phyloP scores from a whole-genome alignment of 495 filamentous ascomycete genomes.

The Penicillium lividum region DNA sequence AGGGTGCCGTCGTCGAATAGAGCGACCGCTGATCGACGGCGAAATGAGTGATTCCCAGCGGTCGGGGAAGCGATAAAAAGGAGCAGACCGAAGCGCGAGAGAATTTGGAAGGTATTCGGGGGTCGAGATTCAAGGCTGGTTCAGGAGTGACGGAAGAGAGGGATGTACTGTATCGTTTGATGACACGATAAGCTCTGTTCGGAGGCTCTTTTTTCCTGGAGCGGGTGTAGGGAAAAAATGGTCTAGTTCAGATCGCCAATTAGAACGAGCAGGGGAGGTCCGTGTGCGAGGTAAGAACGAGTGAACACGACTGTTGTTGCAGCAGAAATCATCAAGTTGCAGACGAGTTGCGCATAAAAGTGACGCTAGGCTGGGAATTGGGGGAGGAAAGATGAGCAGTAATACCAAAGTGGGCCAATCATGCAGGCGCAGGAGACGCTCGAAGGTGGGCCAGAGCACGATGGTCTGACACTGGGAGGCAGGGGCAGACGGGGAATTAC shows the following conservation, averaged over 20 bases:
- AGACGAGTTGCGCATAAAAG: conserved; percentile 9
- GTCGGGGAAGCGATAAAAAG: conserved; percentile 35
- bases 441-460: conserved; percentile 35
- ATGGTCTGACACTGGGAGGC: conserved; percentile 40
- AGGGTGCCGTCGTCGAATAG: conserved; percentile 44
- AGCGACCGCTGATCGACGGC: conserved; percentile 55
- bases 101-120: background rate
- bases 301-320: background rate
- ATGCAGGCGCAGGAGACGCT: conserved; percentile 36
- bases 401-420: conserved; percentile 32
- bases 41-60: conserved; percentile 43
- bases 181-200: conserved; percentile 31
- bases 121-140: conserved; percentile 12
- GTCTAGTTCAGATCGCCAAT: conserved; percentile 20
- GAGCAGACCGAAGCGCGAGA: conserved; percentile 3
- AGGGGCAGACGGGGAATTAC: conserved; percentile 24
- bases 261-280: conserved; percentile 10
- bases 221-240: conserved; percentile 10
- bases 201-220: conserved; percentile 26
- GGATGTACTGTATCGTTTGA: conserved; percentile 7
- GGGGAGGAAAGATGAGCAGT: conserved; percentile 25
- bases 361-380: conserved; percentile 18
- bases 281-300: conserved; percentile 6
- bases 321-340: conserved; percentile 7
- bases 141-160: conserved; percentile 7